phyloP scores from a whole-genome alignment of 2,329 filamentous ascomycete genomes.

The Colletotrichum nymphaeae region DNA sequence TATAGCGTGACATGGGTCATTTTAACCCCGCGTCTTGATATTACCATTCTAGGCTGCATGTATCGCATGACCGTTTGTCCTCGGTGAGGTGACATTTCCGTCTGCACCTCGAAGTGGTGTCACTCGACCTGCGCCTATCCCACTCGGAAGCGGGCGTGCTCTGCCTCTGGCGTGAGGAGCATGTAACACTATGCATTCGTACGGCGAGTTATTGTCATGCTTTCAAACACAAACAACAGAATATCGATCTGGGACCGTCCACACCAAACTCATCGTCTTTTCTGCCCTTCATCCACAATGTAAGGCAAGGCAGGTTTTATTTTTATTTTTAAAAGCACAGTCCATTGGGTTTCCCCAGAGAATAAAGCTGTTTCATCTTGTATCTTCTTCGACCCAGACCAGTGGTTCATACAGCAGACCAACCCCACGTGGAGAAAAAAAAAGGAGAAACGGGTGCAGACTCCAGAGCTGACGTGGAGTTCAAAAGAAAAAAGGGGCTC shows the following conservation, averaged over 20 bases:
- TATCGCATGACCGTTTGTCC: slow-evolving; percentile 17
- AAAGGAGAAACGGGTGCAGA: background rate
- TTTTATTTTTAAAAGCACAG: background rate
- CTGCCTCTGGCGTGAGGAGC: background rate
- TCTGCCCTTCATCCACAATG: background rate
- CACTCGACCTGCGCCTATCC: background rate
- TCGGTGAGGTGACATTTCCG: background rate
- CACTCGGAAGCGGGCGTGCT: slow-evolving; percentile 1
- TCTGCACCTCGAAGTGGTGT: background rate
- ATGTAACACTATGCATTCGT: background rate
- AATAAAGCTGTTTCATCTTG: background rate
- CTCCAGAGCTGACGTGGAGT: slow-evolving; percentile 12
- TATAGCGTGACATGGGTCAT: background rate
- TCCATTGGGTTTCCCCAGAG: background rate
- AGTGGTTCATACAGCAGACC: background rate
- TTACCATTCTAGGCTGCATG: slow-evolving; percentile 12
- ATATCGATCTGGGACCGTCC: background rate
- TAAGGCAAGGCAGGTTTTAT: too few species aligned
- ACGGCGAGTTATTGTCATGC: background rate
- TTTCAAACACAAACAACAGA: background rate
- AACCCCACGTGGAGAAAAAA: background rate
- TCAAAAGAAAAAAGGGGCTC: background rate
- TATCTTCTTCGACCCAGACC: background rate
- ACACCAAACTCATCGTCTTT: background rate
- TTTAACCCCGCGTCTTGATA: background rate